Evolutionary conservation across 2,329 filamentous ascomycete species (phyloP), one percentile per base, ranked within the genome.

Genomic region (Pleoardoris graminearum): DNA sequence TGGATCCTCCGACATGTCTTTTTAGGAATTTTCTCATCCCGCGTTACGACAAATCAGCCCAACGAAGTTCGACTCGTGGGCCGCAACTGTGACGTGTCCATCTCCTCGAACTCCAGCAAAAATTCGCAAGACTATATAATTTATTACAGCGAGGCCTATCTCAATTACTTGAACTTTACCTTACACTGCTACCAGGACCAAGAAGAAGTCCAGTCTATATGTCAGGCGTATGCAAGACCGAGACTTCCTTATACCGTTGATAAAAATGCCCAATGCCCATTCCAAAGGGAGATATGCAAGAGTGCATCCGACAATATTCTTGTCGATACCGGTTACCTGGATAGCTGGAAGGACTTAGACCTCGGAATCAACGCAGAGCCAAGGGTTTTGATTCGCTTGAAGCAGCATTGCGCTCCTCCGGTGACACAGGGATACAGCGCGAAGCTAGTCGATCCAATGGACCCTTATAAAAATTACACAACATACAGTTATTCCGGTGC

Each of bases 11-110:
- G 1, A 43, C n/a, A 30, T 12, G 1, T 17, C 7, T 2, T 7
- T 12, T 4, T 7, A 27, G 64, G 67, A 45, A 58, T 73, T 4
- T 68, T 73, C 45, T 72, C 71, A 1, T 71, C 70, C 0, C 61
- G 62, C 12, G 60, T 75, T 30, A 63, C 68, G 2, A 67, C 65
- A 12, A 51, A 58, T 12, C 56, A 61, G 1, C 68, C 68, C 1
- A 67, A 71, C 23, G 64, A 73, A 42, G 63, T 68, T 1, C 55
- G 75, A 1, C 54, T 75, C 3, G 35, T 41, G 12, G 65, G 69
- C 10, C 52, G 56, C 1, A 48, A 61, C 11, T 74, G 70, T 50
- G 70, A 64, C 11, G 48, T 48, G 7, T 11, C 36, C 10, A 11
- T 39, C 17, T 32, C 33, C 5, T 5, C 6, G 17, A 11, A 16